Conservation (phyloP, 768 basidiomycete genomes). For the Tephrocybe sp. region DNA sequence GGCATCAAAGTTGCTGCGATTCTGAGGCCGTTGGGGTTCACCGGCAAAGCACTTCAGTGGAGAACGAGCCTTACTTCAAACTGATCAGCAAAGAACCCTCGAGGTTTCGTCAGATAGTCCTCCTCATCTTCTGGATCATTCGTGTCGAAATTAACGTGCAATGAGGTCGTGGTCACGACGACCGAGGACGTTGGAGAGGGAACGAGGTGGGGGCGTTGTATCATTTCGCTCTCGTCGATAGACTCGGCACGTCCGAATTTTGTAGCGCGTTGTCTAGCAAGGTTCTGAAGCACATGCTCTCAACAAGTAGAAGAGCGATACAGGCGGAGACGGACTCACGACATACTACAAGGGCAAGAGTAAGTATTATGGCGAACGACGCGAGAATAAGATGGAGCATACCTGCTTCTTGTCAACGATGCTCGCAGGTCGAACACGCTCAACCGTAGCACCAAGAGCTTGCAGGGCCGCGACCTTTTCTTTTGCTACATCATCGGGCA, state of each 20-base stretch:
- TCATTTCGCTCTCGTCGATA: constrained; percentile 21
- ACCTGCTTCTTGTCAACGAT: constrained; percentile 98
- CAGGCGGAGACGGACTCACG: constrained; percentile 38
- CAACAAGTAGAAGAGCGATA: not conserved
- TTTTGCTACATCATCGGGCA: constrained; percentile 86
- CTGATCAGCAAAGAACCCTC: constrained; percentile 95
- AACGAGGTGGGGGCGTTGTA: constrained; percentile 29
- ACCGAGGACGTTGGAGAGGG: constrained; percentile 47
- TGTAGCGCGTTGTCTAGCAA: constrained; percentile 77
- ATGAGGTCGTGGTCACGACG: constrained; percentile 53
- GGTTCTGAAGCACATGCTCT: constrained; percentile 55
- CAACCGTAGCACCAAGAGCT: constrained; percentile 86
- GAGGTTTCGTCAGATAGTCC: constrained; percentile 50
- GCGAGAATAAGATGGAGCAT: constrained; percentile 16
- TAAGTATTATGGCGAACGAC: not conserved
- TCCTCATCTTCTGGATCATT: constrained; percentile 35
- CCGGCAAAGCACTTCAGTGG: not conserved
- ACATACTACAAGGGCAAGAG: constrained; percentile 50
- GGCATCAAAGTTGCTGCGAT: constrained; percentile 85
- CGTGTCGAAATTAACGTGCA: constrained; percentile 36
- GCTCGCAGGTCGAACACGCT: constrained; percentile 89
- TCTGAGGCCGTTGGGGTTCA: constrained; percentile 40
- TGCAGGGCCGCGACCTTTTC: constrained; percentile 88
- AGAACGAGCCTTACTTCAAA: constrained; percentile 58
- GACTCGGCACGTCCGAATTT: constrained; percentile 59